Evolutionary conservation across 176 grass and related monocot species (phyloP), one percentile per base, ranked within the genome.

Genomic region (Tillandsia fasciculata): DNA sequence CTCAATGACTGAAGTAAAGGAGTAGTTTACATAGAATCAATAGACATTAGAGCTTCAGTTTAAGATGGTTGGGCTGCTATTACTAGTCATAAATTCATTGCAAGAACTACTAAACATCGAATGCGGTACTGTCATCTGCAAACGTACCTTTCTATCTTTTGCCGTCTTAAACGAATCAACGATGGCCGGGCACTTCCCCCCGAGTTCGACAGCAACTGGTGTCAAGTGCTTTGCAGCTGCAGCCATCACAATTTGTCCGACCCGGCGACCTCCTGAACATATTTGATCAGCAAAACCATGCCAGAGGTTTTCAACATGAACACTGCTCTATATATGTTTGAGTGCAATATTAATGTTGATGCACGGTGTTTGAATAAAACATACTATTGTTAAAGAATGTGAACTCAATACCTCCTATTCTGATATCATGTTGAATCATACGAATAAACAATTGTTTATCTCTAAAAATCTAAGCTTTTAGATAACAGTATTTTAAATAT

Each of bases 171-270:
- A 5, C 22, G 90, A 77, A 73, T 99, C 94, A 33, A 99, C 75
- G 75, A 99, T 99, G 76, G 89, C 91, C 1, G 94, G 94, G 84
- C 89, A 93, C 72, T 99, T 99, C 20, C 84, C 94, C 63, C 94
- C 94, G 2, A 99, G 77, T 78, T 99, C 94, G 12, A 99, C 70
- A 82, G 82, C 85, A 24, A 99, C 89, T 24, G 94, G 94, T 49
- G 89, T 99, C 56, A 99, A 74, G 80, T 99, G 89, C 87, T 83
- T 87, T 2, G 84, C 68, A 48, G 94, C 94, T 63, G 94, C 89
- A 0, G 87, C 53, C 94, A 99, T 93, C 64, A 99, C 84, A 29
- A 72, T n/a, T 50, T 84, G 87, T 64, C 74, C 94, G 20, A 99
- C 71, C 9, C 71, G 81, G 2, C 82, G 80, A 70, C 87, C 90